Evolutionary conservation across 2,329 filamentous ascomycete genomes (phyloP).

Genomic region (Cordyceps tenuipes): DNA sequence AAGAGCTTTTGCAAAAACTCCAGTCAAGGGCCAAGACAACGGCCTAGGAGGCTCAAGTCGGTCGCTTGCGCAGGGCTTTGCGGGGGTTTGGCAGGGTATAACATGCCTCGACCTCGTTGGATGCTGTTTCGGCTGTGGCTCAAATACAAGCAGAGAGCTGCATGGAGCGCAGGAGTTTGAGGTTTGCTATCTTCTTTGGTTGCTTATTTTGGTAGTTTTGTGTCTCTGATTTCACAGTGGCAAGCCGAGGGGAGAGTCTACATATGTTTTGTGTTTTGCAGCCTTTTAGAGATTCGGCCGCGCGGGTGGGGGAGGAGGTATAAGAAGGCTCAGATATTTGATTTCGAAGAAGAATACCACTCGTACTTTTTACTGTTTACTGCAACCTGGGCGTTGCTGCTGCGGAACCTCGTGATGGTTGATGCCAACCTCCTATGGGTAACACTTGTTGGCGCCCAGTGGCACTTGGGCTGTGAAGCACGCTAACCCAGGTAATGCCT

Average conservation of each 20-base stretch:
- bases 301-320: background rate
- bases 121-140: background rate
- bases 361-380: background rate
- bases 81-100: background rate
- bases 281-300: background rate
- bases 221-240: background rate
- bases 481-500: no score
- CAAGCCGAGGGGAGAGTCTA: background rate
- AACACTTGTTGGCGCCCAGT: background rate
- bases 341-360: constrained; percentile 6
- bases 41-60: background rate
- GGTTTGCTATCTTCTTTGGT: background rate
- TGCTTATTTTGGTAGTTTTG: constrained; percentile 3
- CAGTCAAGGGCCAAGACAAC: background rate
- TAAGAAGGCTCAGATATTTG: constrained; percentile 1
- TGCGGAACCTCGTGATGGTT: background rate
- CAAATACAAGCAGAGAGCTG: background rate
- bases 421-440: background rate
- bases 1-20: constrained; percentile 19
- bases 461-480: constrained; percentile 1
- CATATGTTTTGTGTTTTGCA: background rate
- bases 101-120: background rate
- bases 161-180: constrained; percentile 7
- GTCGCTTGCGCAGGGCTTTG: background rate
- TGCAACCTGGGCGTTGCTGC: background rate